Conservation (phyloP, 2,329 filamentous ascomycete species). For the Cladosporium phlei region DNA sequence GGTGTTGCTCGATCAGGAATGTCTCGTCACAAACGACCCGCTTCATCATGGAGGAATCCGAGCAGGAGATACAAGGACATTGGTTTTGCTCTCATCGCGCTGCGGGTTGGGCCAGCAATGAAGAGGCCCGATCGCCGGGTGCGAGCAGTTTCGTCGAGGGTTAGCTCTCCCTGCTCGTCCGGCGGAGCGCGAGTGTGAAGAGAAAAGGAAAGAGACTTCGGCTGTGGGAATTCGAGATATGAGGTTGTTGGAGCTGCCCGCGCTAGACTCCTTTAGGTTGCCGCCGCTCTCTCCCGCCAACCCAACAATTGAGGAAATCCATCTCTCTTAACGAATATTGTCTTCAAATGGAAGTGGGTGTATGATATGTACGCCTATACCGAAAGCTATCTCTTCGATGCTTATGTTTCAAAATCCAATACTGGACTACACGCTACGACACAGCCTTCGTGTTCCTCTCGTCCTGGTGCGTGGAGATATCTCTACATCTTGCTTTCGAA, state of each 20-base stretch:
- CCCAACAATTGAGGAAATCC: too few relatives aligned
- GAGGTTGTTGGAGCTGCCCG: background rate
- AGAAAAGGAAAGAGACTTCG: conserved; percentile 4
- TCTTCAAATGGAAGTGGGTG: too few relatives aligned
- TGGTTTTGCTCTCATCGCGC: conserved; percentile 40
- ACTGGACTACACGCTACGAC: too few relatives aligned
- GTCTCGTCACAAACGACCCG: conserved; percentile 49
- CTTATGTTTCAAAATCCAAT: too few relatives aligned
- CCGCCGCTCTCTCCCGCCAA: too few relatives aligned
- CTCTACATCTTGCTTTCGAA: too few relatives aligned
- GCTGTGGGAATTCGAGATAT: conserved; percentile 8
- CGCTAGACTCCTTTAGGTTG: too few relatives aligned
- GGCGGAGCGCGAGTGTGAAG: conserved; percentile 11
- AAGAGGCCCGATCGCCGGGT: conserved; percentile 32
- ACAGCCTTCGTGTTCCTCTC: too few relatives aligned
- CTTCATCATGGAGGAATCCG: conserved; percentile 44
- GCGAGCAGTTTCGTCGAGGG: conserved; percentile 5
- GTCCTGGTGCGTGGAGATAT: too few relatives aligned
- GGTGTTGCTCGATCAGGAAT: conserved; percentile 20
- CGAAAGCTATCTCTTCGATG: too few relatives aligned
- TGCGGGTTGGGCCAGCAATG: conserved; percentile 35
- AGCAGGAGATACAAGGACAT: conserved; percentile 51
- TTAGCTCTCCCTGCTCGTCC: conserved; percentile 11
- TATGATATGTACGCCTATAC: too few relatives aligned
- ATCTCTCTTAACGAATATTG: too few relatives aligned